Base-by-base conservation (phyloP, 2,329 filamentous ascomycete genomes). In the Neonectria sp. region DNA sequence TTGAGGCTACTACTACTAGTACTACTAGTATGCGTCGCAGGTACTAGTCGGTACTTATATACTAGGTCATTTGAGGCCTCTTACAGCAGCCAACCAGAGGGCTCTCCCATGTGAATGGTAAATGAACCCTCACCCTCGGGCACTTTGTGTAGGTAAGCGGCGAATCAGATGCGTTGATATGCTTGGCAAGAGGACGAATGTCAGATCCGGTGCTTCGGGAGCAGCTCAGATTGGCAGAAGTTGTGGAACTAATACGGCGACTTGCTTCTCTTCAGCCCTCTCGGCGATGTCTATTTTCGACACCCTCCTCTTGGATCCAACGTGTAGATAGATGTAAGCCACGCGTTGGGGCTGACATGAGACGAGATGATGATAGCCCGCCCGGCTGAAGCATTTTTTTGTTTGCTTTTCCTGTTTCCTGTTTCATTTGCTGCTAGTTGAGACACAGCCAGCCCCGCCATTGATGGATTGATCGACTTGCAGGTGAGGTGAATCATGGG, bases 301-400 rank as follows among this genome's bases (percentile, higher is more conserved):
- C 33, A 33, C 51, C 31, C 11, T 35, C 31, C 15, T 35, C 21
- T 13, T 53, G 27, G 6, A 13, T 35, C 31, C 29, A 15, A 21
- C 49, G 49, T 35, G 29, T 53, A 53, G 21, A n/a, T 53, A 53
- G 21, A n/a, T 33, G 27, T 35, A 35, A 53, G 49, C 49, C 49
- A 21, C 31, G 7, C 24, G 17, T 35, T 24, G 9, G 51, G 15
- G 51, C 51, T 53, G 51, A 53, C 31, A 53, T 53, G 51, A 35
- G 51, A 53, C 51, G n/a, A 35, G 31, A 24, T 13, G 29, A 24
- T 15, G 11, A 21, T 24, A 15, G 51, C 6, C 29, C n/a, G 7
- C 17, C 29, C 29, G 8, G n/a, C 6, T 21, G 33, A n/a, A 51
- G 35, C 13, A 37, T 37, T 35, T 35, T 21, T 35, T 35, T 21